Evolutionary conservation across 371 early-diverging fungal genomes (phyloP).

Genomic region (Apophysomyces variabilis): DNA sequence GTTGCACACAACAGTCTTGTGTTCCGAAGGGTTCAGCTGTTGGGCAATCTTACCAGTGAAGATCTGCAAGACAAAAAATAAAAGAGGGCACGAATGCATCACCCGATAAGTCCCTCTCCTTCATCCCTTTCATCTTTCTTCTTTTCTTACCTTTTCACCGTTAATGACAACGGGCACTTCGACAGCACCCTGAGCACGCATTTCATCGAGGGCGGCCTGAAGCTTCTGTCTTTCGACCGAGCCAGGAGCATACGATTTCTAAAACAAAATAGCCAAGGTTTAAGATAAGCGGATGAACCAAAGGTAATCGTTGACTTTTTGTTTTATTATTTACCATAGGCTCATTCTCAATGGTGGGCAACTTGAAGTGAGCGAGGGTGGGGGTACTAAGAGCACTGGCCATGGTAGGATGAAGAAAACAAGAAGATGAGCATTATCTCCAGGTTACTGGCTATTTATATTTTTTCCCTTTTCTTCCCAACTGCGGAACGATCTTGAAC

Average conservation of each 20-base stretch:
- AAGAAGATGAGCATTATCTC: background rate
- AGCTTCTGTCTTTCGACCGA: slow-evolving; percentile 79
- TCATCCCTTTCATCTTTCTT: background rate
- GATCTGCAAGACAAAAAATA: slow-evolving; percentile 37
- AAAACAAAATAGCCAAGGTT: background rate
- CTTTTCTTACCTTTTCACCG: slow-evolving; percentile 73
- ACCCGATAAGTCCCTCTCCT: background rate
- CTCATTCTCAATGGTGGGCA: slow-evolving; percentile 89
- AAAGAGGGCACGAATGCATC: no score
- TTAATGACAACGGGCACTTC: slow-evolving; percentile 88
- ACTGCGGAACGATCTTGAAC: slow-evolving; percentile 1
- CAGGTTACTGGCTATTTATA: slow-evolving; percentile 11
- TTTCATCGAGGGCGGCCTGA: slow-evolving; percentile 76
- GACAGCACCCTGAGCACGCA: slow-evolving; percentile 72
- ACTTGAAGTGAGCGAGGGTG: slow-evolving; percentile 71
- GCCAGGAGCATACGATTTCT: slow-evolving; percentile 82
- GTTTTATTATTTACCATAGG: slow-evolving; percentile 66
- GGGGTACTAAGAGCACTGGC: slow-evolving; percentile 50
- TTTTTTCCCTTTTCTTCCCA: slow-evolving; percentile 3
- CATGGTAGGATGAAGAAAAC: slow-evolving; percentile 9
- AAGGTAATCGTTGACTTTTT: background rate
- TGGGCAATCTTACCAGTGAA: slow-evolving; percentile 67
- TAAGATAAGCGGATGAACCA: background rate
- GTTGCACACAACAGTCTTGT: slow-evolving; percentile 79
- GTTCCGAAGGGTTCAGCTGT: slow-evolving; percentile 88